Base-by-base conservation (phyloP, 805 yeast species). In the Spathaspora passalidarum region DNA sequence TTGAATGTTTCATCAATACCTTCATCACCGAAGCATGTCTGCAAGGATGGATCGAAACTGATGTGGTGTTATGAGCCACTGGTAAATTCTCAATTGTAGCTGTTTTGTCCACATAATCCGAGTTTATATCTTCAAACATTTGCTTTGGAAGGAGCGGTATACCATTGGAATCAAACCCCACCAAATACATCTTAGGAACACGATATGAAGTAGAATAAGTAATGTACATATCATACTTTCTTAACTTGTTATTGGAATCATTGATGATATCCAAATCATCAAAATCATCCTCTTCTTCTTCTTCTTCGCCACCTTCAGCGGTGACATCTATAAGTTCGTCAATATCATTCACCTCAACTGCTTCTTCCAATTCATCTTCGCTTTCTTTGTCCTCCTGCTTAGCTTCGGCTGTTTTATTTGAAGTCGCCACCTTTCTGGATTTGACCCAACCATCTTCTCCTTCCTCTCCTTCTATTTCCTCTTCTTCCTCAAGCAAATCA, bases 81-180 rank as follows among this genome's bases (percentile, higher is more conserved):
- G 99, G 98, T 5, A 96, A 84, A 51, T 80, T 81, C 65, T 94
- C 99, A 48, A 94, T 92, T 0, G 99, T 94, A 17, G 92, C 99
- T 1, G 99, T 94, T 66, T 94, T 94, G 57, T 92, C 89, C 59
- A 92, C 81, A 65, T 94, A 94, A 61, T 94, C 99, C 32, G 85
- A 79, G 1, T 91, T 80, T 39, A 94, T 89, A 64, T 94, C 99
- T 60, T 92, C 95, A 67, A 91, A 90, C 98, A 94, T 94, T 57
- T 86, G 84, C 26, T 81, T 75, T 1, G 98, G 97, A 25, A 86
- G 72, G 34, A 94, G 69, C 2, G 98, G 99, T 13, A 82, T 76
- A 0, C 99, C 98, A 49, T 86, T 80, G 9, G 82, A 74, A 58
- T 81, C 83, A 69, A 81, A 94, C 0, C 99, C 99, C 11, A 88